Conservation (phyloP, 2,329 filamentous ascomycete genomes). For the Tolypocladium guangdongense region DNA sequence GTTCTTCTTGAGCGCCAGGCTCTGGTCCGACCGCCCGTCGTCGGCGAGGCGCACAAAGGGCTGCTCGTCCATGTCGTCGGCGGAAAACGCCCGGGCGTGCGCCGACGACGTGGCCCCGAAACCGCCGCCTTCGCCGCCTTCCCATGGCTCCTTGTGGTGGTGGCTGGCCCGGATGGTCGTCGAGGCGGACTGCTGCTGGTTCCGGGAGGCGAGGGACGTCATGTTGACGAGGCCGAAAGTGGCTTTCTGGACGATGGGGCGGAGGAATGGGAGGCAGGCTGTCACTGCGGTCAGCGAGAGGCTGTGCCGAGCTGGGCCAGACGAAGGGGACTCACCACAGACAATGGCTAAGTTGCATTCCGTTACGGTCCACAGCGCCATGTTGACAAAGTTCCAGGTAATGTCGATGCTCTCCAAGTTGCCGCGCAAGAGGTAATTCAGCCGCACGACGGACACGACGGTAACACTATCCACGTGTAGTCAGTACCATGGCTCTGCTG, state of each 20-base stretch:
- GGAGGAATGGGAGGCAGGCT: slow-evolving; percentile 8
- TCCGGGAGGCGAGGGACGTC: not conserved
- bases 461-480: slow-evolving; percentile 3
- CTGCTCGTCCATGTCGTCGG: slow-evolving; percentile 3
- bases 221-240: slow-evolving; percentile 3
- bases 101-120: not conserved
- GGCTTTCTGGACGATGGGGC: slow-evolving; percentile 3
- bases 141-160: not conserved
- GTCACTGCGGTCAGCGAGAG: not conserved
- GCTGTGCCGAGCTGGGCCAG: not conserved
- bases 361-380: slow-evolving; percentile 12
- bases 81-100: not conserved
- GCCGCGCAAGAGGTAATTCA: slow-evolving; percentile 3
- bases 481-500: not conserved
- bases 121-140: not conserved
- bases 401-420: slow-evolving; percentile 11
- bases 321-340: slow-evolving; percentile 8
- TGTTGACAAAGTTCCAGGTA: slow-evolving; percentile 13
- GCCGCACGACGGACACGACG: slow-evolving; percentile 7
- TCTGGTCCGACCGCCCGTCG: not conserved
- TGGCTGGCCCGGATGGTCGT: not conserved
- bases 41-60: slow-evolving; percentile 3
- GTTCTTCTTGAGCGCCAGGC: not conserved
- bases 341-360: slow-evolving; percentile 14
- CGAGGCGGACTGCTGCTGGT: slow-evolving; percentile 1